Base-by-base conservation (phyloP, 768 basidiomycete species). In the Kwoniella dendrophila region DNA sequence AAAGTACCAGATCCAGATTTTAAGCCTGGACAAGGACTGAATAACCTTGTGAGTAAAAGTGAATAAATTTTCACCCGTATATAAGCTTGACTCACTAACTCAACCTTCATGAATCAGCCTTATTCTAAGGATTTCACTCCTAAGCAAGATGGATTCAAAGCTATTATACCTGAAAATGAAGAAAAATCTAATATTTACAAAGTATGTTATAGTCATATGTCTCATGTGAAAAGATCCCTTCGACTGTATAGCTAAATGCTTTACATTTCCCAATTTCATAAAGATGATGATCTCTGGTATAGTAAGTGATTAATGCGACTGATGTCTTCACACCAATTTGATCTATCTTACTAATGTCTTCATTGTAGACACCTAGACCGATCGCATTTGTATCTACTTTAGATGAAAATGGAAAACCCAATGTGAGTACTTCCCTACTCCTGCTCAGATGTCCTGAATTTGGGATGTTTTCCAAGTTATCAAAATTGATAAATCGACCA, bases 251-350 rank as follows among this genome's bases (percentile, higher is more conserved):
- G 5, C 38, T 12, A 12, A 1, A 5, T 1, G 38, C 38, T 40
- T n/a, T 40, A 12, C n/a, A 12, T 2, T 11, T 2, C 18, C 18
- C 20, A 20, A 36, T 16, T 20, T 7, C 32, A 2, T 47, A 29
- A 16, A 67, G 66, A 32, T 67, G 52, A 63, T 67, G 66, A 67
- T 67, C 22, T 67, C 66, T 1, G 51, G 52, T 20, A 43, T 67
- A 16, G 66, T 67, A 22, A 55, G 65, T 52, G 14, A 34, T n/a
- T n/a, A n/a, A n/a, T n/a, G n/a, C n/a, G n/a, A n/a, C n/a, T n/a
- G n/a, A n/a, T n/a, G n/a, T n/a, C n/a, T n/a, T n/a, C n/a, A n/a
- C n/a, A n/a, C n/a, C n/a, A n/a, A n/a, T n/a, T n/a, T n/a, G n/a
- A n/a, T n/a, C n/a, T n/a, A n/a, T n/a, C n/a, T n/a, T 7, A 36